Evolutionary conservation across 2,329 filamentous ascomycete genomes (phyloP).

Genomic region (Cercospora berteroae): DNA sequence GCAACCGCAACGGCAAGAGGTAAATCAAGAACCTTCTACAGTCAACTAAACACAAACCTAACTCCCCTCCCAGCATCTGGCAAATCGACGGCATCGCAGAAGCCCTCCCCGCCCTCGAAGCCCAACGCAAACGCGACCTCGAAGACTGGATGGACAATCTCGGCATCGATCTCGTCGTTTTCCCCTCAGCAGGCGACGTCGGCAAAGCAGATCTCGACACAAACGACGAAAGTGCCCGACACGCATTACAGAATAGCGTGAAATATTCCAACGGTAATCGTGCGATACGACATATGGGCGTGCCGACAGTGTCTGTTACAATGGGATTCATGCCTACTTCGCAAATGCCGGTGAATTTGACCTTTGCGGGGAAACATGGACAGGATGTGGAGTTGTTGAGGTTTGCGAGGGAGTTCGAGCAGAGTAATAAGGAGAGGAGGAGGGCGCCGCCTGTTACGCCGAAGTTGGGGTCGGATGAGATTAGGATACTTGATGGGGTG

Average conservation of each 20-base stretch:
- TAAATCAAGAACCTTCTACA: neutral
- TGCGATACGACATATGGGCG: slow-evolving; percentile 54
- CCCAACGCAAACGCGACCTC: slow-evolving; percentile 49
- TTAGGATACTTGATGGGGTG: neutral
- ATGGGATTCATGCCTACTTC: slow-evolving; percentile 53
- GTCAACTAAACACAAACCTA: neutral
- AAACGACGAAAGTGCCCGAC: slow-evolving; percentile 34
- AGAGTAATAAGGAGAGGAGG: slow-evolving; percentile 24
- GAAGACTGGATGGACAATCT: slow-evolving; percentile 52
- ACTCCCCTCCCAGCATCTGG: slow-evolving; percentile 36
- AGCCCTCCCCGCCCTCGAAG: slow-evolving; percentile 50
- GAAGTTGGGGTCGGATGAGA: slow-evolving; percentile 24
- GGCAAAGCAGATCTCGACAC: slow-evolving; percentile 50
- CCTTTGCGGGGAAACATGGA: slow-evolving; percentile 52
- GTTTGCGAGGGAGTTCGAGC: slow-evolving; percentile 34
- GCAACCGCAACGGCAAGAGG: slow-evolving; percentile 29
- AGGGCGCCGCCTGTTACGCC: slow-evolving; percentile 30
- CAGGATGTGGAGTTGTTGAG: slow-evolving; percentile 42
- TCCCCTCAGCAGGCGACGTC: slow-evolving; percentile 53
- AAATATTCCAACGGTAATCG: slow-evolving; percentile 56
- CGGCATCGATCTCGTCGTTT: slow-evolving; percentile 48
- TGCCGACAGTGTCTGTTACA: slow-evolving; percentile 54
- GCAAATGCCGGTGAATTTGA: slow-evolving; percentile 54
- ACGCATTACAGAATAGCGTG: slow-evolving; percentile 52
- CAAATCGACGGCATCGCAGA: slow-evolving; percentile 45